These are phyloP conservation scores for Penicillium carneum DNA, from an alignment of 2,329 filamentous ascomycete species.

Conservation along the genomic window DNA sequence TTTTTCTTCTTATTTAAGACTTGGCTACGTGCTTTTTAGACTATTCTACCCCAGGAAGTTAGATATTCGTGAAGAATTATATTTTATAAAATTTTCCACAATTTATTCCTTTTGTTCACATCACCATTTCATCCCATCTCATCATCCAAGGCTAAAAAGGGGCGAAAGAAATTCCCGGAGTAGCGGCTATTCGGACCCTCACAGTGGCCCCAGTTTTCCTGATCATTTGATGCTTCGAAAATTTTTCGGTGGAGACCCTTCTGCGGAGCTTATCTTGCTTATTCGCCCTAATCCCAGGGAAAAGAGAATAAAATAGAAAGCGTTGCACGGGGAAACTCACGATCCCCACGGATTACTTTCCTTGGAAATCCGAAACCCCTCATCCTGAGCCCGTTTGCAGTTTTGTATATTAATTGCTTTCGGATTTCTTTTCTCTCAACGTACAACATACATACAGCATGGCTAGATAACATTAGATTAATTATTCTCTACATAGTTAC, in stretches of 20 bases:
- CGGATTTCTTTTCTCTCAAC: not conserved
- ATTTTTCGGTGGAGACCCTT: slow-evolving; percentile 37
- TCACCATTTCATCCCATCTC: too few relatives aligned
- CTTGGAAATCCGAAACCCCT: slow-evolving; percentile 36
- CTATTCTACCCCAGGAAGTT: not conserved
- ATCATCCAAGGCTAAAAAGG: not conserved
- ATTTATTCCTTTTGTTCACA: not conserved
- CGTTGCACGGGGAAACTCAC: slow-evolving; percentile 32
- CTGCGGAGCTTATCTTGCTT: slow-evolving; percentile 36
- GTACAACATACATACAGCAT: too few relatives aligned
- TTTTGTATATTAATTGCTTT: not conserved
- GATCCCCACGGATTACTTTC: slow-evolving; percentile 38
- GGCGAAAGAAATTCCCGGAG: not conserved
- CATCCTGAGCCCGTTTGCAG: slow-evolving; percentile 17
- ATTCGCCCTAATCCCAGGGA: slow-evolving; percentile 15
- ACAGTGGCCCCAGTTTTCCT: slow-evolving; percentile 27
- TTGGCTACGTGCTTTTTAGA: not conserved
- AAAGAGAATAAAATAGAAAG: slow-evolving; percentile 25
- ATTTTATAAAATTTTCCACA: not conserved
- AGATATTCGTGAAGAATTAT: not conserved
- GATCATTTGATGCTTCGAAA: slow-evolving; percentile 41
- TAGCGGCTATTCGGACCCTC: slow-evolving; percentile 19
- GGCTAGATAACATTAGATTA: not conserved
- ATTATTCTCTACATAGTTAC: not conserved
- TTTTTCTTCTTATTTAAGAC: not conserved